Conservation (phyloP, 2,329 filamentous ascomycete genomes). For the Alternaria metachromatica region DNA sequence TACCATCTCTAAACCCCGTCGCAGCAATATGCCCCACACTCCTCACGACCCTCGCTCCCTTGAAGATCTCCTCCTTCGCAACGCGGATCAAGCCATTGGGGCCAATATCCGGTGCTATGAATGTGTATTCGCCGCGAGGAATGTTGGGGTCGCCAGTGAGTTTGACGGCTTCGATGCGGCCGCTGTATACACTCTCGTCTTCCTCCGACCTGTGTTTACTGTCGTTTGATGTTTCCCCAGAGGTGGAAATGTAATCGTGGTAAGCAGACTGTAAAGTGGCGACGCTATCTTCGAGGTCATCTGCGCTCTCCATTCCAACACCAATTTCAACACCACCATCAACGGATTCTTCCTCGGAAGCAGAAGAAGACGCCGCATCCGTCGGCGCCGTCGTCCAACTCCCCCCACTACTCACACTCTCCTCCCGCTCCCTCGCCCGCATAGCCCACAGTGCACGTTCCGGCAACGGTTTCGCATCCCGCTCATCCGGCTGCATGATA, state of each 20-base stretch:
- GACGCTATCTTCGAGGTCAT: slow-evolving; percentile 51
- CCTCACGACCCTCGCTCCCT: slow-evolving; percentile 74
- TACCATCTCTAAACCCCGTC: slow-evolving; percentile 74
- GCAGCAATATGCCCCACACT: slow-evolving; percentile 80
- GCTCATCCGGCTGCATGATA: slow-evolving; percentile 73
- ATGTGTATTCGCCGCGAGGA: slow-evolving; percentile 83
- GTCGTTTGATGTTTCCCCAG: background rate
- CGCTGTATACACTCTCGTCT: slow-evolving; percentile 60
- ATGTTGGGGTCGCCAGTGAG: slow-evolving; percentile 91
- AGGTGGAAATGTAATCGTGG: background rate
- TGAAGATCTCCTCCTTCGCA: slow-evolving; percentile 71
- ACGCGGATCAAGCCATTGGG: slow-evolving; percentile 68
- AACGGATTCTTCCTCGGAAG: background rate
- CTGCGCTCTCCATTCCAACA: slow-evolving; percentile 10
- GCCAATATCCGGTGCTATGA: slow-evolving; percentile 79
- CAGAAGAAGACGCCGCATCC: slow-evolving; percentile 12
- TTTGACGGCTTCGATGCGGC: slow-evolving; percentile 82
- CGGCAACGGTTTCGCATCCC: slow-evolving; percentile 46
- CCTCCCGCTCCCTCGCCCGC: slow-evolving; percentile 30
- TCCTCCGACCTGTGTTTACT: background rate
- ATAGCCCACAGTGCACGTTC: slow-evolving; percentile 39
- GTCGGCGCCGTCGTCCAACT: slow-evolving; percentile 44
- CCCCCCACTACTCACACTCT: slow-evolving; percentile 38
- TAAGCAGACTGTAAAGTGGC: slow-evolving; percentile 35
- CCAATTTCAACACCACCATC: background rate